Conservation (phyloP, 192 early-diverging fungal species). For the Geranomyces michiganensis region DNA sequence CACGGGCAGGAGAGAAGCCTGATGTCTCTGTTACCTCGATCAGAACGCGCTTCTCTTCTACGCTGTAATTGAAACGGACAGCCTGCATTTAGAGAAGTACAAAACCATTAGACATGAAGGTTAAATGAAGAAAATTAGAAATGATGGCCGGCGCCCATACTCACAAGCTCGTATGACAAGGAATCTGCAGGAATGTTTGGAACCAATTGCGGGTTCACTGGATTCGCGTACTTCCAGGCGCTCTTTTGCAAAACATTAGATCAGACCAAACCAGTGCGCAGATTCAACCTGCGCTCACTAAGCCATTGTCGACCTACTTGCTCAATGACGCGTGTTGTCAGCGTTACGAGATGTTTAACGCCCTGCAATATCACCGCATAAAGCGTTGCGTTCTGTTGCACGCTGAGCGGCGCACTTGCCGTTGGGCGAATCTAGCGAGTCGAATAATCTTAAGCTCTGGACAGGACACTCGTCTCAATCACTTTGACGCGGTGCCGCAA, state of each 20-base stretch:
- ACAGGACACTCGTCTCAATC: background rate
- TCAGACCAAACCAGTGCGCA: too few relatives aligned
- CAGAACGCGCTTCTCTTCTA: conserved; percentile 46
- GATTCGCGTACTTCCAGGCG: conserved; percentile 56
- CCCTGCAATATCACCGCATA: conserved; percentile 39
- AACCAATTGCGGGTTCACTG: conserved; percentile 25
- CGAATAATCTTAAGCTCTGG: too few relatives aligned
- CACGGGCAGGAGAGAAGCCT: too few relatives aligned
- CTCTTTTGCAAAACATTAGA: too few relatives aligned
- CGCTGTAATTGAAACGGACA: conserved; percentile 51
- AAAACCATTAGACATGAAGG: too few relatives aligned
- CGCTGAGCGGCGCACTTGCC: too few relatives aligned
- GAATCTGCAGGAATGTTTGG: conserved; percentile 29
- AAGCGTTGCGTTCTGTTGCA: background rate
- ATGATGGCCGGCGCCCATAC: too few relatives aligned
- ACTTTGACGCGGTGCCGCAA: too few relatives aligned
- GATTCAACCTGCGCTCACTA: background rate
- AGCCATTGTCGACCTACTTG: conserved; percentile 41
- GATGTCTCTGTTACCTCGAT: conserved; percentile 51
- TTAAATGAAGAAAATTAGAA: too few relatives aligned
- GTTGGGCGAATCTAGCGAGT: background rate
- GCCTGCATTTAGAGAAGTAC: too few relatives aligned
- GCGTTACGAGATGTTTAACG: conserved; percentile 30
- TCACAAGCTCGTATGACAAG: conserved; percentile 44
- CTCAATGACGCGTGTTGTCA: conserved; percentile 44